Evolutionary conservation across 208 protist species (phyloP).

Genomic region (Leptomonas seymouri): DNA sequence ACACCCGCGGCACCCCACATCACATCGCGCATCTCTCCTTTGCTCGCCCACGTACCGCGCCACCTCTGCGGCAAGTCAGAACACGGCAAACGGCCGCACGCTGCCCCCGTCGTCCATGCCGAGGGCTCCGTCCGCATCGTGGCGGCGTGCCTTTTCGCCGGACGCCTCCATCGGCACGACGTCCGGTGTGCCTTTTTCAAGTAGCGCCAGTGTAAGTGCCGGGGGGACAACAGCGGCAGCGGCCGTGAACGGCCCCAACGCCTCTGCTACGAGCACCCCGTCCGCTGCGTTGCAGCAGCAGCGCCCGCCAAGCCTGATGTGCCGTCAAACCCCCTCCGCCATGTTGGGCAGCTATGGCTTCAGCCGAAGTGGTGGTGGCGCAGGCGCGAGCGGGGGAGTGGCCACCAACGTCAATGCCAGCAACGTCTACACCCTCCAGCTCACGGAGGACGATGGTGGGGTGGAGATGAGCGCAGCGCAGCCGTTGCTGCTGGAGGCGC

Average conservation of each 20-base stretch:
- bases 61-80: background rate
- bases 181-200: background rate
- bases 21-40: conserved; percentile 9
- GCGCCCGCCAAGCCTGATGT: conserved; percentile 16
- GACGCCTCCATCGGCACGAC: background rate
- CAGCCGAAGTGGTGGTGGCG: background rate
- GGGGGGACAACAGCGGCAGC: background rate
- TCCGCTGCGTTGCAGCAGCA: background rate
- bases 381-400: background rate
- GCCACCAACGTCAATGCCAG: background rate
- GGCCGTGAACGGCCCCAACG: background rate
- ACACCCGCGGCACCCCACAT: background rate
- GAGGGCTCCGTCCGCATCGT: background rate
- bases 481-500: conserved; percentile 38
- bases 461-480: conserved; percentile 76
- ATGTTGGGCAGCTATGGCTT: background rate
- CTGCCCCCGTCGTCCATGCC: background rate
- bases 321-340: conserved; percentile 18
- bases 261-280: background rate
- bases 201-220: background rate
- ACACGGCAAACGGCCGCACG: background rate
- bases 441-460: conserved; percentile 77
- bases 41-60: conserved; percentile 12
- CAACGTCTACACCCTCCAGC: conserved; percentile 59
- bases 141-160: conserved; percentile 12